A percentile compares a stretch with the other conserved stretches of the same genome.
Evolutionary conservation across 2,329 filamentous ascomycete genomes (phyloP).

Genomic region (Zymoseptoria brevis): DNA sequence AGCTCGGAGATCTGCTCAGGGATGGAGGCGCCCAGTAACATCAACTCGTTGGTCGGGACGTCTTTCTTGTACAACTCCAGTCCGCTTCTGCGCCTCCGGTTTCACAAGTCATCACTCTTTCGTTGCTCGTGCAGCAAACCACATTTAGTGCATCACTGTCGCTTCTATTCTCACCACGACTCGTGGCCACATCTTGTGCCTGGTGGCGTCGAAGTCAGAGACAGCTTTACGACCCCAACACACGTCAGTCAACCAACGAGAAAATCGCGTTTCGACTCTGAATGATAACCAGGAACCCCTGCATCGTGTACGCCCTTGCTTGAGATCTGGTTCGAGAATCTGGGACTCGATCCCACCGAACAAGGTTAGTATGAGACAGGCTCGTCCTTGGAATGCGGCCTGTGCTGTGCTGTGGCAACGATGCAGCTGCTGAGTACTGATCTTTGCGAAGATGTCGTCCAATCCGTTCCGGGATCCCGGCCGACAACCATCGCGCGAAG

Average conservation of each 20-base stretch:
- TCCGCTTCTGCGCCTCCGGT: neutral
- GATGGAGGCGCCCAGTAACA: neutral
- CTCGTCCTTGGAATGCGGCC: neutral
- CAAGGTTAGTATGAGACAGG: neutral
- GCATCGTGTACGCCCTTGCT: neutral
- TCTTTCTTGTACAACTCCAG: neutral
- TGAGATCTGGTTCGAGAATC: neutral
- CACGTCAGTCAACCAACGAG: neutral
- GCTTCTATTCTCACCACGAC: neutral
- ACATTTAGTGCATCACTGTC: neutral
- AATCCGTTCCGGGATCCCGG: slow-evolving; percentile 9
- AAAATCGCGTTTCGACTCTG: neutral
- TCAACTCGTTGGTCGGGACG: neutral
- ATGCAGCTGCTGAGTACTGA: neutral
- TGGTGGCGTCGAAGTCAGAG: neutral
- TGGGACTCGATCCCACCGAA: neutral
- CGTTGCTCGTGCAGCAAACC: neutral
- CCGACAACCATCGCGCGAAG: slow-evolving; percentile 9
- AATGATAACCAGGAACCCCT: neutral
- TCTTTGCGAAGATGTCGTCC: slow-evolving; percentile 13
- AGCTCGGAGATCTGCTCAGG: neutral
- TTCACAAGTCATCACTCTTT: neutral
- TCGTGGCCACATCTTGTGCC: neutral
- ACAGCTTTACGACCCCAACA: neutral
- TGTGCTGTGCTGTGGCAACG: neutral